Conservation (phyloP, 495 filamentous ascomycete species). For the Melanomma pulvis-pyrius region DNA sequence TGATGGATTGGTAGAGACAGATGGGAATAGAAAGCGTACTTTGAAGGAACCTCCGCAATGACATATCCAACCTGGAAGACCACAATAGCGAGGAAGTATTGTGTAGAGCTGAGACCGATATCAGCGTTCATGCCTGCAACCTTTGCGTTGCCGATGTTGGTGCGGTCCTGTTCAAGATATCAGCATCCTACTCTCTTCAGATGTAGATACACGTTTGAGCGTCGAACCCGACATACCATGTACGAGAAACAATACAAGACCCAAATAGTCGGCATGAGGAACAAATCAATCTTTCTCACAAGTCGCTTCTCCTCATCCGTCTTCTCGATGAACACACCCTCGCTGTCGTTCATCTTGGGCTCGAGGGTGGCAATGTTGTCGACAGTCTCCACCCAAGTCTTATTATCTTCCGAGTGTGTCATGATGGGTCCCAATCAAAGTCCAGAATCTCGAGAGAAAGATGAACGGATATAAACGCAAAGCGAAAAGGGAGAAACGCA, state of each 20-base stretch:
- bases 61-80: slow-evolving; percentile 56
- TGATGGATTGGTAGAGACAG: slow-evolving; percentile 38
- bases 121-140: slow-evolving; percentile 37
- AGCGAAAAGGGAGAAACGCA: not conserved
- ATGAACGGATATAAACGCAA: not conserved
- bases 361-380: slow-evolving; percentile 12
- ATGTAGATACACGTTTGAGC: not conserved
- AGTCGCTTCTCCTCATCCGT: slow-evolving; percentile 32
- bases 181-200: not conserved
- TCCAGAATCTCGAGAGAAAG: not conserved
- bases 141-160: slow-evolving; percentile 38
- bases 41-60: slow-evolving; percentile 53
- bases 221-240: slow-evolving; percentile 18
- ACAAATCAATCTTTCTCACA: slow-evolving; percentile 38
- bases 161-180: slow-evolving; percentile 16
- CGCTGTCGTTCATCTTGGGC: not conserved
- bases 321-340: slow-evolving; percentile 13
- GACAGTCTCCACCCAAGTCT: slow-evolving; percentile 14
- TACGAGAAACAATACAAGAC: slow-evolving; percentile 37
- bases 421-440: not conserved
- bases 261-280: slow-evolving; percentile 38
- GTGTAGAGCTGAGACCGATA: slow-evolving; percentile 23
- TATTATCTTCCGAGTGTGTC: slow-evolving; percentile 14
- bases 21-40: slow-evolving; percentile 49
- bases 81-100: slow-evolving; percentile 36